Percentiles rank a stretch among this genome's conserved stretches.
phyloP scores from a whole-genome alignment of 2,329 filamentous ascomycete species.

The Arthroderma sp. region DNA sequence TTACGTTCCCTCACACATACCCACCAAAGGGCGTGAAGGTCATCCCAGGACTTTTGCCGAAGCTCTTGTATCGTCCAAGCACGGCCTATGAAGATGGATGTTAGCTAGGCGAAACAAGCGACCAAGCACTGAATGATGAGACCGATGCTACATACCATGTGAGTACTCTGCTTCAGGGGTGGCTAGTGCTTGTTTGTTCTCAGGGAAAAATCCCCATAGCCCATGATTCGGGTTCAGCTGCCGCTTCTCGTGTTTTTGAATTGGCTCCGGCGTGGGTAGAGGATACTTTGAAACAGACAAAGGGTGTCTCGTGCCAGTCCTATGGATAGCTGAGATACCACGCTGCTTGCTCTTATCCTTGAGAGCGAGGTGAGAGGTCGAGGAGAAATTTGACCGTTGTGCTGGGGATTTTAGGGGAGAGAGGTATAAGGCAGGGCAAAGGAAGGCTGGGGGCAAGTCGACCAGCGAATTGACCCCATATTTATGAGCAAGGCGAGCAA shows the following conservation, averaged over 20 bases:
- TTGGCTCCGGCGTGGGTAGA: conserved; percentile 58
- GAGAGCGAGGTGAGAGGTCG: conserved; percentile 23
- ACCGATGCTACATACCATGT: conserved; percentile 42
- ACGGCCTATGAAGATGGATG: conserved; percentile 39
- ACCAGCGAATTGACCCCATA: conserved; percentile 20
- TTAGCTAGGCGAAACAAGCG: not conserved
- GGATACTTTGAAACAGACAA: conserved; percentile 59
- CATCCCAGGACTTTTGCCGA: conserved; percentile 80
- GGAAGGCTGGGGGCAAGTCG: conserved; percentile 31
- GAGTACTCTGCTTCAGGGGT: conserved; percentile 53
- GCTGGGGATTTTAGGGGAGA: conserved; percentile 2
- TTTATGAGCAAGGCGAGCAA: conserved; percentile 22
- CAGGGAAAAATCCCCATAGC: conserved; percentile 83
- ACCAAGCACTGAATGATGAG: too few species aligned
- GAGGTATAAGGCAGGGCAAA: conserved; percentile 24
- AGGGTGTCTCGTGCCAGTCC: conserved; percentile 61
- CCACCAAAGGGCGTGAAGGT: conserved; percentile 89
- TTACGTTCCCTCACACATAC: conserved; percentile 85
- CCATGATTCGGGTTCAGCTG: conserved; percentile 62
- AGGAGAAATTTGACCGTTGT: conserved; percentile 11
- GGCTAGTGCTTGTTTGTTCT: conserved; percentile 52
- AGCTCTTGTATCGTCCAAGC: conserved; percentile 78
- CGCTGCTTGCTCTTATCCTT: conserved; percentile 66
- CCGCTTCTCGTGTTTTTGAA: conserved; percentile 34
- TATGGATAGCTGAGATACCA: conserved; percentile 67